These are phyloP conservation scores for Pontederia paniculata DNA, from an alignment of 176 grass and related monocot genomes.

Conservation along the genomic window DNA sequence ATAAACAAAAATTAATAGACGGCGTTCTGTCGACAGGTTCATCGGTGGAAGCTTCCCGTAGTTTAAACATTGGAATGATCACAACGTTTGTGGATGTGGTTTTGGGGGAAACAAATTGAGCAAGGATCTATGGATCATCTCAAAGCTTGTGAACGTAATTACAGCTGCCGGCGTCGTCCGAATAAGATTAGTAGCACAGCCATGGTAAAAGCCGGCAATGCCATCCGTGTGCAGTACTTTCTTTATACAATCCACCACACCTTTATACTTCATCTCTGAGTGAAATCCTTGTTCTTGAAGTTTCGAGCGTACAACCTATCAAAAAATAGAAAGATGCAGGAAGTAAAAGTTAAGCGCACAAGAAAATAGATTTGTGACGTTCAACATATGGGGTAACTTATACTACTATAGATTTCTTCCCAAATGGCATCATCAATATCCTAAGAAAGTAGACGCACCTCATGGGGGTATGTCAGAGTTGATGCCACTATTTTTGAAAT, in stretches of 20 bases:
- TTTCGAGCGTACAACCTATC: slow-evolving; percentile 81
- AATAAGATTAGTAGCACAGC: slow-evolving; percentile 78
- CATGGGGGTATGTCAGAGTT: slow-evolving; percentile 91
- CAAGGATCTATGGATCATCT: slow-evolving; percentile 92
- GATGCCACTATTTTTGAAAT: slow-evolving; percentile 85
- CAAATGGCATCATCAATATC: background rate
- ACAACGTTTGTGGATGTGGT: slow-evolving; percentile 41
- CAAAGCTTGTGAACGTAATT: slow-evolving; percentile 96
- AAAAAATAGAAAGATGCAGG: background rate
- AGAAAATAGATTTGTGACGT: background rate
- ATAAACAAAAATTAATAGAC: too few species aligned
- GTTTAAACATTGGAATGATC: slow-evolving; percentile 2
- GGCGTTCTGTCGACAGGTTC: background rate
- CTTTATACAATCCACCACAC: slow-evolving; percentile 69
- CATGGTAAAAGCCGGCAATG: slow-evolving; percentile 76
- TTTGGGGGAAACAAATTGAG: slow-evolving; percentile 36
- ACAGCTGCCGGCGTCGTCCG: slow-evolving; percentile 92
- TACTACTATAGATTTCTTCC: background rate
- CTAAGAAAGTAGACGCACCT: slow-evolving; percentile 28
- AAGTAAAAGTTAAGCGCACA: background rate
- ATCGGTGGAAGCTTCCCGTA: background rate
- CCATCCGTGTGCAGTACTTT: slow-evolving; percentile 67
- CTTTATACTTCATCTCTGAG: slow-evolving; percentile 42
- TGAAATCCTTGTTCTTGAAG: slow-evolving; percentile 86
- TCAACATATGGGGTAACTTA: too few species aligned